These are phyloP conservation scores for Copromyces sp. DNA, from an alignment of 495 filamentous ascomycete genomes.

Conservation along the genomic window DNA sequence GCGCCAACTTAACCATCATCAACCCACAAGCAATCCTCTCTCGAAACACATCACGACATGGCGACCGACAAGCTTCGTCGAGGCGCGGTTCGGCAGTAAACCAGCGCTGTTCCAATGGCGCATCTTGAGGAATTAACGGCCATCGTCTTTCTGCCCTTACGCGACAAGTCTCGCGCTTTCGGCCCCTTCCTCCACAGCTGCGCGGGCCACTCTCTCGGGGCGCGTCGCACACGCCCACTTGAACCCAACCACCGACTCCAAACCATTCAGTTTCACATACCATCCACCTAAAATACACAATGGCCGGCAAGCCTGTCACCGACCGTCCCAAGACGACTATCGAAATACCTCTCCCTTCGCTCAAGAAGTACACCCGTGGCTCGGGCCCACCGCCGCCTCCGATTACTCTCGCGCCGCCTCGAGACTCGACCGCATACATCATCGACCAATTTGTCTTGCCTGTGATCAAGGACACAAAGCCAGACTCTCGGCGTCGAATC, in stretches of 20 bases:
- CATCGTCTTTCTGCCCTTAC: background rate
- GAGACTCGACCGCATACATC: slow-evolving; percentile 37
- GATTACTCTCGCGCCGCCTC: slow-evolving; percentile 22
- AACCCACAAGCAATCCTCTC: background rate
- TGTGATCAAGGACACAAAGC: slow-evolving; percentile 9
- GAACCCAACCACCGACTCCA: background rate
- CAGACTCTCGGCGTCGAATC: slow-evolving; percentile 20
- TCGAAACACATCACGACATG: background rate
- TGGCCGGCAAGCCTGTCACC: slow-evolving; percentile 3
- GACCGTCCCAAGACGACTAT: slow-evolving; percentile 12
- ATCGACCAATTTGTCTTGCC: slow-evolving; percentile 35
- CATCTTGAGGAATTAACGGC: background rate
- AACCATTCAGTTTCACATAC: background rate
- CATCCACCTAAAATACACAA: background rate
- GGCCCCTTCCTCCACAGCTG: background rate
- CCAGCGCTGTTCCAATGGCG: background rate
- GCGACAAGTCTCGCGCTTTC: background rate
- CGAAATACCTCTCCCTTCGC: slow-evolving; percentile 26
- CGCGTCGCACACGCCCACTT: background rate
- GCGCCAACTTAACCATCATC: background rate
- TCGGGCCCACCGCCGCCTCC: slow-evolving; percentile 29
- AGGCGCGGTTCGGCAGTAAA: background rate
- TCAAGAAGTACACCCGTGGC: slow-evolving; percentile 26
- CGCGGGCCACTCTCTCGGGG: background rate
- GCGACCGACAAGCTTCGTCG: background rate